Evolutionary conservation across 2,329 filamentous ascomycete species (phyloP).

Genomic region (Ophiocordyceps camponoti-saundersi): DNA sequence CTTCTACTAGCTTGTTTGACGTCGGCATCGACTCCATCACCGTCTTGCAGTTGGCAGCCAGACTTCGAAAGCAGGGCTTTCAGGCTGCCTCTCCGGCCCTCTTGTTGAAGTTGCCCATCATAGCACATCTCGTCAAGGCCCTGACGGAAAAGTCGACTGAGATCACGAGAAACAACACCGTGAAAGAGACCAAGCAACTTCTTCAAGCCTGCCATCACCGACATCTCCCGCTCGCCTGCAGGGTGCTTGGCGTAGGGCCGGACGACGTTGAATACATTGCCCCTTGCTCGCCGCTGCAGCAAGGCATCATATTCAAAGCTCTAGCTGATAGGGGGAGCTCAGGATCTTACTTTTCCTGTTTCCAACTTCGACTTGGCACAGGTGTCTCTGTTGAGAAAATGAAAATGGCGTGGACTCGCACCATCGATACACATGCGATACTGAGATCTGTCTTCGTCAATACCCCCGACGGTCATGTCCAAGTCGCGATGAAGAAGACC

Average conservation of each 20-base stretch:
- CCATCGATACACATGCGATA: constrained; percentile 39
- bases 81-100: constrained; percentile 41
- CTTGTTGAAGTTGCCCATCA: constrained; percentile 45
- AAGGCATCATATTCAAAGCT: constrained; percentile 66
- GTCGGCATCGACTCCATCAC: constrained; percentile 81
- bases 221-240: constrained; percentile 34
- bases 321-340: constrained; percentile 31
- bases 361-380: constrained; percentile 38
- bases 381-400: constrained; percentile 30
- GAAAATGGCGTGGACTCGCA: constrained; percentile 35
- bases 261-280: constrained; percentile 52
- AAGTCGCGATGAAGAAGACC: constrained; percentile 41
- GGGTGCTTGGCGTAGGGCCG: constrained; percentile 29
- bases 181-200: constrained; percentile 36
- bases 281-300: constrained; percentile 73
- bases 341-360: constrained; percentile 61
- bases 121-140: constrained; percentile 27
- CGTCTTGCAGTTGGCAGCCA: constrained; percentile 49
- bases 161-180: constrained; percentile 4
- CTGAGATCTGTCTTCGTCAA: constrained; percentile 57
- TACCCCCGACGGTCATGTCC: constrained; percentile 60
- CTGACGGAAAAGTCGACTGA: constrained; percentile 8
- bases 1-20: constrained; percentile 60
- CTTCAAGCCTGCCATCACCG: constrained; percentile 49
- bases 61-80: constrained; percentile 48